Conservation (phyloP, 2,329 filamentous ascomycete genomes). For the Fusarium domesticum region DNA sequence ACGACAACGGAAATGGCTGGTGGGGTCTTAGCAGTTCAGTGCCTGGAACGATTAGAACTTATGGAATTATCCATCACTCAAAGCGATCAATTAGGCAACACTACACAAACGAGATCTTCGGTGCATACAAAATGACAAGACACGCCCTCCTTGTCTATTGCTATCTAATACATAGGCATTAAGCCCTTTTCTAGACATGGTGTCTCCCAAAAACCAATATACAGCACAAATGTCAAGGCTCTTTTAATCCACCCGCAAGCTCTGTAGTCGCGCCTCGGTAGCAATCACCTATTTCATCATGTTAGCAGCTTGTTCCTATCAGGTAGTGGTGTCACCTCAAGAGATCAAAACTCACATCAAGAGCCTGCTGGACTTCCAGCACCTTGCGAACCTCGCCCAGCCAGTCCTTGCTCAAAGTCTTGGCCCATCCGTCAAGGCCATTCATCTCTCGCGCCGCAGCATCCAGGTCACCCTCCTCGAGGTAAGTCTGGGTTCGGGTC, state of each 20-base stretch:
- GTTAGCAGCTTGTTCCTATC: conserved; percentile 15
- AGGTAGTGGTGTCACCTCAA: conserved; percentile 1
- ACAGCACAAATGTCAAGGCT: conserved; percentile 36
- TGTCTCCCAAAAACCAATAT: conserved; percentile 31
- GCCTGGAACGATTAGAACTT: too few relatives aligned
- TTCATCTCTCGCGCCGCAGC: conserved; percentile 94
- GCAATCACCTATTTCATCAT: conserved; percentile 66
- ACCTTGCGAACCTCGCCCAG: conserved; percentile 85
- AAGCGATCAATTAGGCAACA: neutral
- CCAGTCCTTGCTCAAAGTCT: conserved; percentile 93
- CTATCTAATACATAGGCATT: conserved; percentile 37
- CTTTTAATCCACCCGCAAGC: conserved; percentile 72
- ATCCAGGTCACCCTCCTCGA: conserved; percentile 93
- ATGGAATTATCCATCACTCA: too few relatives aligned
- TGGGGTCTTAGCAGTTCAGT: neutral
- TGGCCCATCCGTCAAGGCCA: conserved; percentile 86
- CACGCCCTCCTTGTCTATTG: conserved; percentile 34
- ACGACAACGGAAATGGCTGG: neutral
- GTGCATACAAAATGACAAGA: conserved; percentile 13
- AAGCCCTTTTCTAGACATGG: conserved; percentile 29
- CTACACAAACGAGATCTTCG: neutral
- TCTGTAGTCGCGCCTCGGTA: conserved; percentile 85
- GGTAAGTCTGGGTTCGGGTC: conserved; percentile 79
- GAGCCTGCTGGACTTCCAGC: conserved; percentile 90
- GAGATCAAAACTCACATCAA: conserved; percentile 68